A percentile compares a stretch with the other conserved stretches of the same genome.
Conservation (phyloP, 2,329 filamentous ascomycete genomes). For the Capronia coronata region DNA sequence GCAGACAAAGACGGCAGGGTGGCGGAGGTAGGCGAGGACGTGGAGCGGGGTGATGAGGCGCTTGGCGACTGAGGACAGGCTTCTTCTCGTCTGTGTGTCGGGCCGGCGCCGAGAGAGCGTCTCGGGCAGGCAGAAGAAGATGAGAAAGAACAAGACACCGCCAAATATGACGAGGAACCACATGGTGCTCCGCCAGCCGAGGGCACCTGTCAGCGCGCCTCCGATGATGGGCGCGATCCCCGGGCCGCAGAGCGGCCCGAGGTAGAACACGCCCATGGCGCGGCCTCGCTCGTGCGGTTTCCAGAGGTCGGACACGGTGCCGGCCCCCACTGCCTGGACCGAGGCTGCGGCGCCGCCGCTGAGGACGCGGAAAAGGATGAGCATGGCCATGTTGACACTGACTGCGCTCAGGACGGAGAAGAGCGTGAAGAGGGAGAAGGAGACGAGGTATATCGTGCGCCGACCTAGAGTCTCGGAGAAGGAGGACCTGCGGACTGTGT, state of each 20-base stretch:
- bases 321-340: conserved; percentile 74
- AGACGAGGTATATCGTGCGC: conserved; percentile 66
- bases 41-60: conserved; percentile 67
- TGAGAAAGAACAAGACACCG: conserved; percentile 37
- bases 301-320: conserved; percentile 77
- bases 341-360: conserved; percentile 69
- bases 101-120: conserved; percentile 31
- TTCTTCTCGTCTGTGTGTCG: conserved; percentile 8
- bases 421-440: background rate
- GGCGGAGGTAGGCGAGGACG: conserved; percentile 64
- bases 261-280: conserved; percentile 75
- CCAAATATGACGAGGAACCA: conserved; percentile 72
- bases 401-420: background rate
- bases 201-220: conserved; percentile 37
- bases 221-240: conserved; percentile 70
- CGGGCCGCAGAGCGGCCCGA: conserved; percentile 69
- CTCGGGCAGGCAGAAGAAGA: conserved; percentile 41
- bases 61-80: no score
- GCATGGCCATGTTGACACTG: conserved; percentile 62
- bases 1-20: conserved; percentile 64
- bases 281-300: conserved; percentile 62
- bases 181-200: conserved; percentile 63
- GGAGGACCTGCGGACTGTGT: no score
- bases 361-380: conserved; percentile 67
- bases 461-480: conserved; percentile 67